Percentiles rank a stretch among this genome's conserved stretches.
phyloP scores from a whole-genome alignment of 352 stramenopile genomes.

The Stephanocyclus meneghinianus region DNA sequence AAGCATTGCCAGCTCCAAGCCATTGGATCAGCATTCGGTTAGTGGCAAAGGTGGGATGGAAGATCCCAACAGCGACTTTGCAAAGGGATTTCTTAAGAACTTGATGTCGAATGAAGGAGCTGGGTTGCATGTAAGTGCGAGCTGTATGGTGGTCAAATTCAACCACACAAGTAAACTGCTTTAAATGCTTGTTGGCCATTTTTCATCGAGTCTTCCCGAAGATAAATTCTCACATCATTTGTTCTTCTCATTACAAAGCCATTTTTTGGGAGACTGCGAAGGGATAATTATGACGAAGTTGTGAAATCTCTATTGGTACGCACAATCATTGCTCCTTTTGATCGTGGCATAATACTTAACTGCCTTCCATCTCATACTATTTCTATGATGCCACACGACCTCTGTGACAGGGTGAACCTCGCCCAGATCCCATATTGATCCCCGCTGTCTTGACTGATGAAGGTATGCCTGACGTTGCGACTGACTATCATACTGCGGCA shows the following conservation, averaged over 20 bases:
- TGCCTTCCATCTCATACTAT: not conserved
- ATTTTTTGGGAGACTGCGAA: constrained; percentile 85
- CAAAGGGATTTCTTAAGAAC: constrained; percentile 70
- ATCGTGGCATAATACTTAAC: constrained; percentile 14
- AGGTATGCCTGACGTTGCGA: constrained; percentile 82
- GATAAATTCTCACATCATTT: not conserved
- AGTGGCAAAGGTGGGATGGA: constrained; percentile 12
- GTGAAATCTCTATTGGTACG: constrained; percentile 77
- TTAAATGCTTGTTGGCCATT: no score
- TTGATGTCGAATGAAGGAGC: constrained; percentile 62
- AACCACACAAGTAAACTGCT: no score
- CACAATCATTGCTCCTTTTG: constrained; percentile 1
- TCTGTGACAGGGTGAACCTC: constrained; percentile 59
- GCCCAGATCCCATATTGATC: constrained; percentile 86
- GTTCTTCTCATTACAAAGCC: constrained; percentile 27
- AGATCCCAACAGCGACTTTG: constrained; percentile 61
- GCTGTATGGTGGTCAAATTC: not conserved
- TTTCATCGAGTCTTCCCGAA: no score
- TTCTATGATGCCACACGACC: constrained; percentile 17
- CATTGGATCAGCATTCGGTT: constrained; percentile 79
- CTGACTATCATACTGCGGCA: constrained; percentile 84
- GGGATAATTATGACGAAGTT: constrained; percentile 85
- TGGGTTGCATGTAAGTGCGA: constrained; percentile 41
- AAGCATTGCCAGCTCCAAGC: constrained; percentile 71
- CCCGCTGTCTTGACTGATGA: constrained; percentile 87